These are phyloP conservation scores for Arachnopeziza araneosa DNA, from an alignment of 2,329 filamentous ascomycete species.

Conservation along the genomic window DNA sequence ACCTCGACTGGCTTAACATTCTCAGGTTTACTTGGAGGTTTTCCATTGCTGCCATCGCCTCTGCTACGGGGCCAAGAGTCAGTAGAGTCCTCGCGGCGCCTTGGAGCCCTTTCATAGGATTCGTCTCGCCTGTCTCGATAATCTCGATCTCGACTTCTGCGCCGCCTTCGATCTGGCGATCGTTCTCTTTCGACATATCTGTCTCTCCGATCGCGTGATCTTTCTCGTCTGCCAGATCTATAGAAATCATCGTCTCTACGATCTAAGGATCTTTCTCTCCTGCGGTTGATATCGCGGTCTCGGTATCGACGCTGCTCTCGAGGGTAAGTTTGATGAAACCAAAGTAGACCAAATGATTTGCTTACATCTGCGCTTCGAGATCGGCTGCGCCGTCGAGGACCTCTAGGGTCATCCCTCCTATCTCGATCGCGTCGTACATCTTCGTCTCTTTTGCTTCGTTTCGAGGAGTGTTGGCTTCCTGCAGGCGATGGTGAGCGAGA, in stretches of 20 bases:
- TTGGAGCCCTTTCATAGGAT: slow-evolving; percentile 60
- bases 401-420: slow-evolving; percentile 44
- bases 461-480: slow-evolving; percentile 74
- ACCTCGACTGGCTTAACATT: slow-evolving; percentile 52
- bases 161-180: slow-evolving; percentile 51
- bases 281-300: slow-evolving; percentile 55
- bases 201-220: slow-evolving; percentile 57
- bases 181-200: slow-evolving; percentile 52
- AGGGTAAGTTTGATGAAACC: slow-evolving; percentile 35
- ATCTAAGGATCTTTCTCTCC: slow-evolving; percentile 65
- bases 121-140: slow-evolving; percentile 66
- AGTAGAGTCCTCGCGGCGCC: slow-evolving; percentile 63
- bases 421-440: slow-evolving; percentile 46
- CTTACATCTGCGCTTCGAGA: slow-evolving; percentile 60
- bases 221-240: slow-evolving; percentile 55
- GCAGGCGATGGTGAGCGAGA: slow-evolving; percentile 87
- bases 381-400: slow-evolving; percentile 49
- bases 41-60: slow-evolving; percentile 59
- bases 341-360: slow-evolving; percentile 10
- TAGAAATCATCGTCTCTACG: slow-evolving; percentile 61
- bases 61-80: slow-evolving; percentile 62
- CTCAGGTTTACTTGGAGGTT: slow-evolving; percentile 43
- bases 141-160: slow-evolving; percentile 63
- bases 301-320: slow-evolving; percentile 51
- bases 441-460: slow-evolving; percentile 45